Percentiles rank a stretch among this genome's conserved stretches.
Evolutionary conservation across 495 filamentous ascomycete species (phyloP).

Genomic region (Cercophora newfieldiana): DNA sequence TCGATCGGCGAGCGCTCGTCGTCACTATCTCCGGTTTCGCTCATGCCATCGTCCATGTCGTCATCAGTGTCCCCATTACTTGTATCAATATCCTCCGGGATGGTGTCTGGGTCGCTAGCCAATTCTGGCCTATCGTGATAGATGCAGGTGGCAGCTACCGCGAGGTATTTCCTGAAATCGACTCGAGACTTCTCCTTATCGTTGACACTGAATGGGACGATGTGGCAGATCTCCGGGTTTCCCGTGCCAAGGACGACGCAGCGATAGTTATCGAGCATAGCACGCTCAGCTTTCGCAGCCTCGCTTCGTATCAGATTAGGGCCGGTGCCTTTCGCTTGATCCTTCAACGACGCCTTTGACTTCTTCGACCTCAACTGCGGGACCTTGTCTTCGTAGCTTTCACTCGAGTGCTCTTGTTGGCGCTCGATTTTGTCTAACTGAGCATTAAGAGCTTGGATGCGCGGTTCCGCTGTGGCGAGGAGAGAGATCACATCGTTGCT

Average conservation of each 20-base stretch:
- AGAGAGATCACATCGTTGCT: background rate
- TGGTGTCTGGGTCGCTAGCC: background rate
- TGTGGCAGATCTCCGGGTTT: background rate
- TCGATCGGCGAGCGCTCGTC: background rate
- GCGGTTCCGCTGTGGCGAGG: background rate
- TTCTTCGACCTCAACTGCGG: constrained; percentile 4
- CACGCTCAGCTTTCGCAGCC: constrained; percentile 7
- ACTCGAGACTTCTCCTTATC: constrained; percentile 3
- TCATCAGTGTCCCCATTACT: background rate
- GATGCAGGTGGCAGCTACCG: background rate
- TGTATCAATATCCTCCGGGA: background rate
- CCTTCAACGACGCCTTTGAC: background rate
- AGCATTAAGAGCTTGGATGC: constrained; percentile 1
- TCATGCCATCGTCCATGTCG: background rate
- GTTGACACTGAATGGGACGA: background rate
- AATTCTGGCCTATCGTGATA: constrained; percentile 4
- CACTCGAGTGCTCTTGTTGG: constrained; percentile 3
- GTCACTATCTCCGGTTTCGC: background rate
- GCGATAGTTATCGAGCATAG: constrained; percentile 5
- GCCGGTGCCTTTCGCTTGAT: background rate
- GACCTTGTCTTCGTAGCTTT: constrained; percentile 2
- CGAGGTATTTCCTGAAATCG: constrained; percentile 1
- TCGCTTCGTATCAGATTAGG: background rate
- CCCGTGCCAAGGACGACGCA: background rate
- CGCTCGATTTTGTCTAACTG: constrained; percentile 1